A percentile compares a stretch with the other conserved stretches of the same genome.
phyloP scores from a whole-genome alignment of 2,329 filamentous ascomycete genomes.

The Lasiodiplodia theobromae region DNA sequence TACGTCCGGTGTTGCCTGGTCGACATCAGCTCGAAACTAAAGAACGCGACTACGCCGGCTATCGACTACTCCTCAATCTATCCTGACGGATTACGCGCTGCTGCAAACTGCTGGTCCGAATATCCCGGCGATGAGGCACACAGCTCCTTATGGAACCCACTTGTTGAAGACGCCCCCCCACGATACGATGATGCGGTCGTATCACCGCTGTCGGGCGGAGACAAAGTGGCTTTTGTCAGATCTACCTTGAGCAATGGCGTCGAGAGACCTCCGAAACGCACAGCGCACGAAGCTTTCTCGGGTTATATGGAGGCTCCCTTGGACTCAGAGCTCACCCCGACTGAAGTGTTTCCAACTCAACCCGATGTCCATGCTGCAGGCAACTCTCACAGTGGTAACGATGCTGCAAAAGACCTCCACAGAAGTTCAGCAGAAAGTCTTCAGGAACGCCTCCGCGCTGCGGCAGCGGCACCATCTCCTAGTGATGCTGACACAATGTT shows the following conservation, averaged over 20 bases:
- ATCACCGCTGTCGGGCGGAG: background rate
- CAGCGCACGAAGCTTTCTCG: background rate
- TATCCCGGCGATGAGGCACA: background rate
- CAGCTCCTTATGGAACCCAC: background rate
- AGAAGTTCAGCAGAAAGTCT: background rate
- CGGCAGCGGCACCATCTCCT: background rate
- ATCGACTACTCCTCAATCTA: background rate
- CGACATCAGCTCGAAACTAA: too few species aligned
- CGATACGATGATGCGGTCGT: background rate
- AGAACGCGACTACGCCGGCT: background rate
- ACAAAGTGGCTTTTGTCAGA: background rate
- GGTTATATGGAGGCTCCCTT: too few species aligned
- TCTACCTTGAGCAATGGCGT: background rate
- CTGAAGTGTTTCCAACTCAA: too few species aligned
- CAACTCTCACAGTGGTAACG: too few species aligned
- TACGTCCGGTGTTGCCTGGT: too few species aligned
- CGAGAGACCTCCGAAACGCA: background rate
- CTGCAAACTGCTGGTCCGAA: background rate
- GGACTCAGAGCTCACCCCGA: background rate
- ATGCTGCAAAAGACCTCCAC: background rate
- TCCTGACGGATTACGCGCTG: background rate
- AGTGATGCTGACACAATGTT: background rate
- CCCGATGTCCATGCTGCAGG: too few species aligned
- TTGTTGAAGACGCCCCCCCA: background rate
- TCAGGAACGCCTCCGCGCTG: background rate